Percentiles rank a stretch among this genome's conserved stretches.
Conservation (phyloP, 805 yeast genomes). For the Spathaspora sp. region DNA sequence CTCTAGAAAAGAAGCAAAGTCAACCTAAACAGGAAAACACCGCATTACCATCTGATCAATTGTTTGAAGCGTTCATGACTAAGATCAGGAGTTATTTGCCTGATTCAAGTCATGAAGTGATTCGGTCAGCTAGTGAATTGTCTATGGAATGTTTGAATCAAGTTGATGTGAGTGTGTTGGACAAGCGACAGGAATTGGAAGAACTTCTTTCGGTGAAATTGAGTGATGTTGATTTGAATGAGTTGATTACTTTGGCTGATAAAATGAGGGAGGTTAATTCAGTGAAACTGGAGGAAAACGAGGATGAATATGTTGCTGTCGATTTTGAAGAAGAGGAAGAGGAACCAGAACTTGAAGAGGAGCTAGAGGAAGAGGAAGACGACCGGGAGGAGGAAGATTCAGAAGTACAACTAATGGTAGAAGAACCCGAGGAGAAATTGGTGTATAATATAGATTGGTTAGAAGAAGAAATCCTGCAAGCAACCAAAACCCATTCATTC, state of each 20-base stretch:
- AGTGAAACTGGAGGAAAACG: slow-evolving; percentile 29
- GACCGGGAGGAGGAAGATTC: slow-evolving; percentile 24
- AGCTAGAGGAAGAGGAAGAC: slow-evolving; percentile 21
- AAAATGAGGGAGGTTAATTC: slow-evolving; percentile 44
- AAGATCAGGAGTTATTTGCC: slow-evolving; percentile 58
- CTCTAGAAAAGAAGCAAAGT: not conserved
- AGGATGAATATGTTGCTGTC: slow-evolving; percentile 22
- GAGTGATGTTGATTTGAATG: slow-evolving; percentile 42
- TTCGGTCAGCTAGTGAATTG: slow-evolving; percentile 70
- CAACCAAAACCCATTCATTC: not conserved
- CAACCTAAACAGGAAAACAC: not conserved
- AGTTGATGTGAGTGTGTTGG: slow-evolving; percentile 37
- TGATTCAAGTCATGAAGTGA: slow-evolving; percentile 74
- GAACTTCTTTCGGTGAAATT: slow-evolving; percentile 40
- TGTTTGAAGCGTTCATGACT: slow-evolving; percentile 53
- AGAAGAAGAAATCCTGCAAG: not conserved
- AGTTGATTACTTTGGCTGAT: slow-evolving; percentile 40
- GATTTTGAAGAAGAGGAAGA: slow-evolving; percentile 19
- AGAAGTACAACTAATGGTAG: not conserved
- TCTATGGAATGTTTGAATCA: slow-evolving; percentile 52
- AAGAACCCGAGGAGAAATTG: slow-evolving; percentile 12
- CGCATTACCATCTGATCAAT: slow-evolving; percentile 1
- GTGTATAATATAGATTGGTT: slow-evolving; percentile 4
- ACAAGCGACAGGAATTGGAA: slow-evolving; percentile 49
- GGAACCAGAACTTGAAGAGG: slow-evolving; percentile 16